Base-by-base conservation (phyloP, 2,329 filamentous ascomycete genomes). In the Penicillium sp. region DNA sequence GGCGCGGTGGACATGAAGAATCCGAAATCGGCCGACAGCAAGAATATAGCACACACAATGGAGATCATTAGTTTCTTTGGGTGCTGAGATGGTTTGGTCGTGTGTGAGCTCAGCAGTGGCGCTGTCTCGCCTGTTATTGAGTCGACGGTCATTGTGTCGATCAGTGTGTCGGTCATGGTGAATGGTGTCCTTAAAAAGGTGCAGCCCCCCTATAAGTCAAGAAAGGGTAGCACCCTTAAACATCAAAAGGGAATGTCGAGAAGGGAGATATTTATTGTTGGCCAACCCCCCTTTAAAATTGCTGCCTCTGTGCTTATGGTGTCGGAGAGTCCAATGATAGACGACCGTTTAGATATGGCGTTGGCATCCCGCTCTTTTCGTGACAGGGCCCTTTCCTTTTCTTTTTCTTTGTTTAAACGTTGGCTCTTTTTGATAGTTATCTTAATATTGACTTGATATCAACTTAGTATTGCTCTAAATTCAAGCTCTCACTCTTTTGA, bases 21-120 rank as follows among this genome's bases (percentile, higher is more conserved):
- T 17, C 69, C 69, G 47, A 70, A 67, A 27, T 70, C 67, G 5
- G 56, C 43, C 0, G 55, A 50, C 6, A 70, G 29, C 17, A 67
- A 43, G 25, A 67, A 57, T n/a, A 62, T 45, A 2, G 56, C 58
- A 29, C 60, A 62, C 5, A 59, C 56, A 9, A 58, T 41, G 25
- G 63, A 35, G 8, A 69, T 45, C 3, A 63, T 12, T n/a, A 65
- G 27, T 42, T 65, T 67, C 41, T 60, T 65, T 12, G 57, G 56
- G 6, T 57, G 48, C 12, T 15, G 41, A 35, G 23, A 35, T 48
- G 35, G 29, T 37, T 21, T 40, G 31, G 38, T 57, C 23, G 57
- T 9, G 12, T 35, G 43, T 19, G 50, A 25, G 40, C 31, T 42
- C 31, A 64, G 25, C 15, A 63, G 42, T 13, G 61, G 62, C 47